Evolutionary conservation across 352 stramenopile species (phyloP).

Genomic region (Phytophthora fragariaefolia): DNA sequence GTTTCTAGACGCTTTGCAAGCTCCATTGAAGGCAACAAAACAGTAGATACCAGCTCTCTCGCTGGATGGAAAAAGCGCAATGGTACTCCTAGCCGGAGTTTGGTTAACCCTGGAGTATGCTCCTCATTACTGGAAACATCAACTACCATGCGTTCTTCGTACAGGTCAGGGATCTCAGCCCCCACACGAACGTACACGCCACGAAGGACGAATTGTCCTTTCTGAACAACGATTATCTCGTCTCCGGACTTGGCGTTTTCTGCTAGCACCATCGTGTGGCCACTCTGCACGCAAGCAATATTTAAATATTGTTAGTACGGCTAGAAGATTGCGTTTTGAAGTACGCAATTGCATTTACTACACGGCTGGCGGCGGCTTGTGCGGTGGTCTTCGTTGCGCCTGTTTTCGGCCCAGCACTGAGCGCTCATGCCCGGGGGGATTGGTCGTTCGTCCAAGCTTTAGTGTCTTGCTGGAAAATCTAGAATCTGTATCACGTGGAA

Average conservation of each 20-base stretch:
- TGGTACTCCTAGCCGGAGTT: slow-evolving; percentile 19
- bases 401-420: slow-evolving; percentile 2
- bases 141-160: slow-evolving; percentile 35
- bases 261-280: slow-evolving; percentile 28
- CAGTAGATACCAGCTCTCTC: slow-evolving; percentile 34
- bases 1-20: slow-evolving; percentile 4
- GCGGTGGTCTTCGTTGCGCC: slow-evolving; percentile 24
- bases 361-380: slow-evolving; percentile 34
- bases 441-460: no score
- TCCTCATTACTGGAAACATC: slow-evolving; percentile 7
- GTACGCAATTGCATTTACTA: slow-evolving; percentile 36
- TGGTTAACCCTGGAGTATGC: slow-evolving; percentile 13
- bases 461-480: no score
- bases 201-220: slow-evolving; percentile 28
- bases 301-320: background rate
- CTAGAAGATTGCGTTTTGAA: background rate
- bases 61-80: slow-evolving; percentile 39
- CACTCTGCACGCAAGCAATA: slow-evolving; percentile 23
- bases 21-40: slow-evolving; percentile 17
- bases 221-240: slow-evolving; percentile 26
- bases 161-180: slow-evolving; percentile 35
- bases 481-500: no score
- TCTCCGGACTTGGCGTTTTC: slow-evolving; percentile 19
- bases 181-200: slow-evolving; percentile 31
- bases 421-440: slow-evolving; percentile 1